Base-by-base conservation (phyloP, 129 eudicot species). In the Sambucus nigra region DNA sequence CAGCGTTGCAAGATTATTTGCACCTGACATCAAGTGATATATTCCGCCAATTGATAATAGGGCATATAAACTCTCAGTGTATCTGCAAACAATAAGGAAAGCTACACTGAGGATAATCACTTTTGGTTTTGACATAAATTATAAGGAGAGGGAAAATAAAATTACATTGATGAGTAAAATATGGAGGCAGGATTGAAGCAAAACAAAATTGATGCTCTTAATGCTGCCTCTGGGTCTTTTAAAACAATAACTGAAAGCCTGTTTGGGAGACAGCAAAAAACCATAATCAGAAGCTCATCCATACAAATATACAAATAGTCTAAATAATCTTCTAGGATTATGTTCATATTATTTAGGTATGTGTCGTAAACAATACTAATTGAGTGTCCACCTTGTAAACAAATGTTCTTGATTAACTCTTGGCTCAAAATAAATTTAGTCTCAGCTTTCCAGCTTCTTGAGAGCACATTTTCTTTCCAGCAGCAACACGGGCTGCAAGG, bases 171-270 rank as follows among this genome's bases (percentile, higher is more conserved):
- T 25, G 95, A 78, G 83, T 78, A 89, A 73, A 89, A 89, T 70
- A 84, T 81, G 65, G 97, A 89, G 50, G 97, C 97, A 53, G 97
- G 97, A 70, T 81, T 89, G 70, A 89, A 81, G 86, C 95, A 89
- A 73, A 89, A 89, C 80, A 89, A 64, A 13, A 79, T 62, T 39
- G 97, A 76, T 63, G 95, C 93, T 66, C 88, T 80, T 74, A 89
- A 25, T 13, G 94, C 76, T 54, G 76, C 79, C 60, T 73, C 70
- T 7, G 64, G 53, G 61, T 84, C 93, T 77, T 89, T 81, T 68
- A 89, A 61, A 64, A 89, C 56, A 27, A 66, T 45, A 51, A 81
- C 70, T 40, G 94, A 84, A 64, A 89, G 88, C 88, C 98, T 89
- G 70, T 57, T 16, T 52, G 65, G 68, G 33, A 72, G 27, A 62